Evolutionary conservation across 441 rosid species (phyloP).

Genomic region (Biscutella laevigata): DNA sequence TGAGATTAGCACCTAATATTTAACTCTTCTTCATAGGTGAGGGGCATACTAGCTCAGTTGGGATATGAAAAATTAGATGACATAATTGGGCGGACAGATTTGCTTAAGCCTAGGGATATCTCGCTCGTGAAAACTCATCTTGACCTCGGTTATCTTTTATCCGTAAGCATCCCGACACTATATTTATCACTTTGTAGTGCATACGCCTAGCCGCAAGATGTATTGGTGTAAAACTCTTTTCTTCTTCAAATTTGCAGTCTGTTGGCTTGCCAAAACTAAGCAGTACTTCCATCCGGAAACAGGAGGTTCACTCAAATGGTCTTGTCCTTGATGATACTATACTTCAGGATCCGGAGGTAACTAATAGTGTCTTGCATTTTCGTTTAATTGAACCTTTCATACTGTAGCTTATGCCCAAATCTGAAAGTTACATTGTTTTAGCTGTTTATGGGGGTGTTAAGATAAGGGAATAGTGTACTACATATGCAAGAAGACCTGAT

Average conservation of each 20-base stretch:
- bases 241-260: conserved; percentile 35
- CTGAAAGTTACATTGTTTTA: neutral
- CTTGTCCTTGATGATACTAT: conserved; percentile 74
- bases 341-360: conserved; percentile 88
- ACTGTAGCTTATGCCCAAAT: conserved; percentile 6
- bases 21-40: conserved; percentile 41
- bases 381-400: neutral
- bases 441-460: too few relatives aligned
- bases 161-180: conserved; percentile 38
- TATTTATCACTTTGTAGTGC: conserved; percentile 7
- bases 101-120: conserved; percentile 75
- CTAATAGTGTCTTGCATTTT: neutral
- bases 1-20: neutral
- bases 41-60: conserved; percentile 86
- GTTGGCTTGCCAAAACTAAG: conserved; percentile 82
- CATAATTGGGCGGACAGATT: conserved; percentile 74
- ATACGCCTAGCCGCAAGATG: neutral
- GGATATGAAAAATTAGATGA: conserved; percentile 91
- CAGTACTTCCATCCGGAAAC: conserved; percentile 82
- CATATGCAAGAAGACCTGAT: neutral
- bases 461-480: neutral
- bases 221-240: conserved; percentile 9
- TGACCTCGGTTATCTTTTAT: conserved; percentile 70
- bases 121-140: conserved; percentile 95
- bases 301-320: conserved; percentile 85